phyloP scores from a whole-genome alignment of 1,284 basidiomycete species.

The Malassezia sympodialis region DNA sequence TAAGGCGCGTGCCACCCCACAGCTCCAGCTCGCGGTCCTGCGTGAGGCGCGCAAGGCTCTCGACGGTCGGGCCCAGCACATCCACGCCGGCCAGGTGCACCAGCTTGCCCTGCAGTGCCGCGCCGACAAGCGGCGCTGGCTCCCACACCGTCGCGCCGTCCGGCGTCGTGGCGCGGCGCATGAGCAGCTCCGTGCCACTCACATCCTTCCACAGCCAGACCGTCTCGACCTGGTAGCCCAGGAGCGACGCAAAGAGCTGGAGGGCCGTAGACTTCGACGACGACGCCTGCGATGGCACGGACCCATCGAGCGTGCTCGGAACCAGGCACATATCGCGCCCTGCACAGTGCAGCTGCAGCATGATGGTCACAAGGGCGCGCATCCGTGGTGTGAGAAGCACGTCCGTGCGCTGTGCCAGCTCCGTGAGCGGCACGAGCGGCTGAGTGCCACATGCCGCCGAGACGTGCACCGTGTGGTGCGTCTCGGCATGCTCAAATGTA shows the following conservation, averaged over 20 bases:
- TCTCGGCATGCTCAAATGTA: slow-evolving; percentile 27
- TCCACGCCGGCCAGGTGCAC: slow-evolving; percentile 49
- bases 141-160: slow-evolving; percentile 45
- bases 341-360: slow-evolving; percentile 47
- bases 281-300: slow-evolving; percentile 29
- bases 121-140: slow-evolving; percentile 36
- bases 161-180: slow-evolving; percentile 38
- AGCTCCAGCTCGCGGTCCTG: slow-evolving; percentile 45
- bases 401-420: slow-evolving; percentile 18
- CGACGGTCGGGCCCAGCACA: slow-evolving; percentile 46
- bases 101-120: slow-evolving; percentile 45
- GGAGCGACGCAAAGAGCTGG: slow-evolving; percentile 39
- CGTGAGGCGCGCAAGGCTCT: slow-evolving; percentile 34
- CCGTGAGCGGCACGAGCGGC: slow-evolving; percentile 27
- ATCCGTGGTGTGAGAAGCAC: slow-evolving; percentile 44
- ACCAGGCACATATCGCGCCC: slow-evolving; percentile 44
- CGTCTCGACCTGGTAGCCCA: slow-evolving; percentile 48
- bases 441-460: slow-evolving; percentile 35
- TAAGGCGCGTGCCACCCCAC: slow-evolving; percentile 36
- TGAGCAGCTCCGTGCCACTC: slow-evolving; percentile 45
- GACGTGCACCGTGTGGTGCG: slow-evolving; percentile 14
- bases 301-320: slow-evolving; percentile 23
- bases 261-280: slow-evolving; percentile 48
- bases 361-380: slow-evolving; percentile 35
- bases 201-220: slow-evolving; percentile 49